These are phyloP conservation scores for Solanum hybrid DNA, from an alignment of 305 asterid genomes.

Conservation along the genomic window DNA sequence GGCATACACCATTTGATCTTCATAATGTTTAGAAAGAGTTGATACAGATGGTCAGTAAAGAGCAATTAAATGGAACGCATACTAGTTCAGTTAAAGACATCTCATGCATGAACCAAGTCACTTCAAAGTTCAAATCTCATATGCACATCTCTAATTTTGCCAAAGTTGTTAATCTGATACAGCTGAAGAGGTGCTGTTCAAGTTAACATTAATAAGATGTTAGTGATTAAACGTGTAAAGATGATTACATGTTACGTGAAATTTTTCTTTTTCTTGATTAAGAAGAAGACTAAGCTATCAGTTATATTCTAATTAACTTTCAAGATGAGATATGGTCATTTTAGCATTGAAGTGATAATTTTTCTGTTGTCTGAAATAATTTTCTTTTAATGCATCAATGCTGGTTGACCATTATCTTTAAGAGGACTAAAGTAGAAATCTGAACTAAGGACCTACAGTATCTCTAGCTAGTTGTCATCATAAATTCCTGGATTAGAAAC, in stretches of 20 bases:
- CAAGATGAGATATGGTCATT: background rate
- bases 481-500: background rate
- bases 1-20: background rate
- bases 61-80: background rate
- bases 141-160: background rate
- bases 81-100: background rate
- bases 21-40: background rate
- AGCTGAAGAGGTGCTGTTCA: constrained; percentile 1
- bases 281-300: background rate
- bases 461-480: background rate
- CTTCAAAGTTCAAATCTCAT: background rate
- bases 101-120: background rate
- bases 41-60: background rate
- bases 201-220: background rate
- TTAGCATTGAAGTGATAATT: background rate
- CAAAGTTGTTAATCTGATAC: background rate
- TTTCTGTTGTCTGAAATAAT: background rate
- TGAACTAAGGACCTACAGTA: background rate
- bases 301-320: background rate
- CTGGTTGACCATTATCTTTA: background rate
- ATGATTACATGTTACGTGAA: background rate
- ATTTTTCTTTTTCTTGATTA: background rate
- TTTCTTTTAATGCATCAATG: background rate
- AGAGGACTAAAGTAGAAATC: background rate
- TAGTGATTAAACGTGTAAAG: background rate